Evolutionary conservation across 495 filamentous ascomycete genomes (phyloP).

Genomic region (Tuber magnatum): DNA sequence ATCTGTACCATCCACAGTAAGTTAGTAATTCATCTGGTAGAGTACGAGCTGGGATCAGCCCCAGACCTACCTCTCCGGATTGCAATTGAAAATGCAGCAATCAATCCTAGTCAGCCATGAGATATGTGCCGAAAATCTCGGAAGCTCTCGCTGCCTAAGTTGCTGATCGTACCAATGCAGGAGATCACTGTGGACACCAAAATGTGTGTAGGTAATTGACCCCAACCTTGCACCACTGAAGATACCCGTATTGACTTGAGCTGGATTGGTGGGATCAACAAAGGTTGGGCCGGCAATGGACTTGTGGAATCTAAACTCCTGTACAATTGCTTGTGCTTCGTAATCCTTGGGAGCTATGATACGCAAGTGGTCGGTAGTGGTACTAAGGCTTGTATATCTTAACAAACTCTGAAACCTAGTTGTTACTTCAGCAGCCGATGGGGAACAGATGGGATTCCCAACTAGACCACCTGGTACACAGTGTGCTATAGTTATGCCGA

Average conservation of each 20-base stretch:
- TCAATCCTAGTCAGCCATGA: neutral
- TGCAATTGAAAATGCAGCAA: neutral
- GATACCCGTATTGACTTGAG: neutral
- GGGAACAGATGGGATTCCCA: neutral
- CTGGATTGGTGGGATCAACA: neutral
- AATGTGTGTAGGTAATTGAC: neutral
- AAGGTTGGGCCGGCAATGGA: neutral
- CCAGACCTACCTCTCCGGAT: neutral
- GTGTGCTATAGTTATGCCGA: neutral
- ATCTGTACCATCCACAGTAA: neutral
- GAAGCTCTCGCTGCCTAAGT: neutral
- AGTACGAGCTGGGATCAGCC: neutral
- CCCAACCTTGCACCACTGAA: neutral
- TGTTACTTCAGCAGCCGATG: neutral
- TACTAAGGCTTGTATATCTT: neutral
- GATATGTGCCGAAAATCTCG: neutral
- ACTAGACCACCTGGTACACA: neutral
- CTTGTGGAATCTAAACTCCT: neutral
- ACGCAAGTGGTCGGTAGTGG: neutral
- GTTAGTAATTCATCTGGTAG: neutral
- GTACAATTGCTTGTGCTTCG: neutral
- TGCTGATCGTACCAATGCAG: neutral
- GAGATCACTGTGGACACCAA: neutral
- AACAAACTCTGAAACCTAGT: neutral
- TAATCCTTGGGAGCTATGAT: neutral